Evolutionary conservation across 2,329 filamentous ascomycete genomes (phyloP).

Genomic region (Dactylellina sp.): DNA sequence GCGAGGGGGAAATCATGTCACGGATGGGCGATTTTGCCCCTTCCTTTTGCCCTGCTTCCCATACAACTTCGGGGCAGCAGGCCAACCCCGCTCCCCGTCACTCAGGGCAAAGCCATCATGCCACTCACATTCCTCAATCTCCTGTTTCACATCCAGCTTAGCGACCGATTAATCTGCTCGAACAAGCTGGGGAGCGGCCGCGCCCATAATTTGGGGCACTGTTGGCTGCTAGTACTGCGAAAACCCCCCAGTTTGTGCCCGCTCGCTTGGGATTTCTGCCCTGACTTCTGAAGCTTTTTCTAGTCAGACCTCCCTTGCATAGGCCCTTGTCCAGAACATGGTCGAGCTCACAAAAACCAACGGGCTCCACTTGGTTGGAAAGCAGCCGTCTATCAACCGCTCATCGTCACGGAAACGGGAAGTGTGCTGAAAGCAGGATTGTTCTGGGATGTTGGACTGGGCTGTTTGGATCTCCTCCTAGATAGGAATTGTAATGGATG

Average conservation of each 20-base stretch:
- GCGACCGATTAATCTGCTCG: slow-evolving; percentile 15
- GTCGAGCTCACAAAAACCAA: slow-evolving; percentile 38
- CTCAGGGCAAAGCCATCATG: slow-evolving; percentile 29
- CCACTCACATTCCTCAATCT: slow-evolving; percentile 25
- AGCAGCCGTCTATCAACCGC: slow-evolving; percentile 30
- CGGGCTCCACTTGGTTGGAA: slow-evolving; percentile 32
- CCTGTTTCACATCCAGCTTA: slow-evolving; percentile 21
- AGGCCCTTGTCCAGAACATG: slow-evolving; percentile 33
- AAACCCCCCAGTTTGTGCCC: slow-evolving; percentile 5
- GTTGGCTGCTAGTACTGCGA: slow-evolving; percentile 26
- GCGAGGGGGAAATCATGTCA: slow-evolving; percentile 34
- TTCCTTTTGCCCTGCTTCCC: slow-evolving; percentile 38
- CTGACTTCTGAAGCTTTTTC: slow-evolving; percentile 23
- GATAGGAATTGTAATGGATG: slow-evolving; percentile 54
- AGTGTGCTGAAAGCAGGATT: slow-evolving; percentile 23
- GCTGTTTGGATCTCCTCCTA: slow-evolving; percentile 11
- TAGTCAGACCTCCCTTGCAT: slow-evolving; percentile 11
- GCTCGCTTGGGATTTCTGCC: slow-evolving; percentile 42
- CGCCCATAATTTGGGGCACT: slow-evolving; percentile 13
- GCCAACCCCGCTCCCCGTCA: slow-evolving; percentile 47
- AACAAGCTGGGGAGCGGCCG: slow-evolving; percentile 13
- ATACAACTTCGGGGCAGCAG: slow-evolving; percentile 45
- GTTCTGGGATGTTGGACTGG: slow-evolving; percentile 7
- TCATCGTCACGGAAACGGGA: slow-evolving; percentile 51
- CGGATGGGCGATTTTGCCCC: slow-evolving; percentile 35